Percentiles rank a stretch among this genome's conserved stretches.
Evolutionary conservation across 1,139 yeast species (phyloP).

Genomic region (Kazachstania sp.): DNA sequence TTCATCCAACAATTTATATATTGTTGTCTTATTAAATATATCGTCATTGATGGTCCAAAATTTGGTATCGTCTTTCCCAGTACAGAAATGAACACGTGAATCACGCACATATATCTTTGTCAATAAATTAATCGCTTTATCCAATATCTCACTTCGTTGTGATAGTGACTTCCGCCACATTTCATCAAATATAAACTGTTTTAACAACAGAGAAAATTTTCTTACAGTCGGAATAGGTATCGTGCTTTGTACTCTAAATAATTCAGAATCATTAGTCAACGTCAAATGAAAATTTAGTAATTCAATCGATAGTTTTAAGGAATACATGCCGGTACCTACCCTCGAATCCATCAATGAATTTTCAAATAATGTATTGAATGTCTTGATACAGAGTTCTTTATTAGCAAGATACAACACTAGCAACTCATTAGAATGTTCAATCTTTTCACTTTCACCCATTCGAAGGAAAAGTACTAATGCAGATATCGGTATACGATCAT

Average conservation of each 20-base stretch:
- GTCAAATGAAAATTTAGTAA: constrained; percentile 45
- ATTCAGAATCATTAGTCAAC: constrained; percentile 64
- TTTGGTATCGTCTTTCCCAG: constrained; percentile 15
- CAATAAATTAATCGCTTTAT: constrained; percentile 43
- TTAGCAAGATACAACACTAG: constrained; percentile 5
- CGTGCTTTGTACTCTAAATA: constrained; percentile 30
- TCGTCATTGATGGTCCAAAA: constrained; percentile 47
- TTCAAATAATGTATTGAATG: background rate
- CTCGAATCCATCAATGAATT: background rate
- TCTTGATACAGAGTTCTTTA: background rate
- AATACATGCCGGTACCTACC: background rate
- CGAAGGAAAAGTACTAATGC: background rate
- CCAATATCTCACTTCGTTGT: constrained; percentile 29
- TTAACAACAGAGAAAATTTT: constrained; percentile 43
- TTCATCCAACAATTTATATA: constrained; percentile 20
- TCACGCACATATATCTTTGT: constrained; percentile 66
- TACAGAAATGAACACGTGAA: constrained; percentile 50
- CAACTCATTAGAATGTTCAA: constrained; percentile 4
- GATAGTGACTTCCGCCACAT: constrained; percentile 36
- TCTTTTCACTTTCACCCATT: background rate
- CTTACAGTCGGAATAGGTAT: constrained; percentile 32
- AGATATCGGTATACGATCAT: background rate
- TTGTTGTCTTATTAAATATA: constrained; percentile 18
- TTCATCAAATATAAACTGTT: constrained; percentile 45
- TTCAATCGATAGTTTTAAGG: constrained; percentile 3